Evolutionary conservation across 2,329 filamentous ascomycete species (phyloP).

Genomic region (Biscogniauxia marginata): DNA sequence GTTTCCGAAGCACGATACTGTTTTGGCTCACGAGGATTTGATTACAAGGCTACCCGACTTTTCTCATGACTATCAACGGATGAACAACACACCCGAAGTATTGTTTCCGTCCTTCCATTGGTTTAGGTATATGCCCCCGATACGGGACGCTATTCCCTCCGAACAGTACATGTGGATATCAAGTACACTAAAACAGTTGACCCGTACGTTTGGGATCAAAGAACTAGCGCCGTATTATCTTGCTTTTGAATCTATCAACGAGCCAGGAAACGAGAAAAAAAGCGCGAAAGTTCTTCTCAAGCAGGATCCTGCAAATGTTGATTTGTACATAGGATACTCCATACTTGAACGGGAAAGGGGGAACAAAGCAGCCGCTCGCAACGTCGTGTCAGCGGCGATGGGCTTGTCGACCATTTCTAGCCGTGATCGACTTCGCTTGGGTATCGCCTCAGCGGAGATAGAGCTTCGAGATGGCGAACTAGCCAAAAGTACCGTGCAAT

Average conservation of each 20-base stretch:
- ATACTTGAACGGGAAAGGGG: conserved; percentile 64
- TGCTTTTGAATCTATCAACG: conserved; percentile 60
- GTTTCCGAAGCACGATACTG: conserved; percentile 1
- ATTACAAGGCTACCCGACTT: conserved; percentile 22
- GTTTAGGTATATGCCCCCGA: conserved; percentile 42
- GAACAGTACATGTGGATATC: conserved; percentile 47
- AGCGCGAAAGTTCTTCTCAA: conserved; percentile 74
- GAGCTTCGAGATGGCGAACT: conserved; percentile 48
- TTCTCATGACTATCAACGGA: conserved; percentile 22
- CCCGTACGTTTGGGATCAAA: conserved; percentile 43
- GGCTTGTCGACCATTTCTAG: conserved; percentile 23
- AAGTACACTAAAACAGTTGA: conserved; percentile 57
- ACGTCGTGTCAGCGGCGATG: conserved; percentile 67
- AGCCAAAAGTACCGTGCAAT: conserved; percentile 34
- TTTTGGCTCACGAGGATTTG: conserved; percentile 11
- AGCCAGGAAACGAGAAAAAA: conserved; percentile 60
- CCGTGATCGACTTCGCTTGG: conserved; percentile 42
- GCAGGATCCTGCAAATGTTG: conserved; percentile 58
- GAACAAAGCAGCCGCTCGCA: conserved; percentile 56
- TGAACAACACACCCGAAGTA: conserved; percentile 39
- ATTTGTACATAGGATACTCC: conserved; percentile 78
- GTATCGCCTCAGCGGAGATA: conserved; percentile 66
- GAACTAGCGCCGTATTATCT: conserved; percentile 67
- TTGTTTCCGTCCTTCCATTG: conserved; percentile 47
- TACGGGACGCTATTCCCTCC: conserved; percentile 26